phyloP scores from a whole-genome alignment of 441 rosid genomes.

The Euphorbia corollata region DNA sequence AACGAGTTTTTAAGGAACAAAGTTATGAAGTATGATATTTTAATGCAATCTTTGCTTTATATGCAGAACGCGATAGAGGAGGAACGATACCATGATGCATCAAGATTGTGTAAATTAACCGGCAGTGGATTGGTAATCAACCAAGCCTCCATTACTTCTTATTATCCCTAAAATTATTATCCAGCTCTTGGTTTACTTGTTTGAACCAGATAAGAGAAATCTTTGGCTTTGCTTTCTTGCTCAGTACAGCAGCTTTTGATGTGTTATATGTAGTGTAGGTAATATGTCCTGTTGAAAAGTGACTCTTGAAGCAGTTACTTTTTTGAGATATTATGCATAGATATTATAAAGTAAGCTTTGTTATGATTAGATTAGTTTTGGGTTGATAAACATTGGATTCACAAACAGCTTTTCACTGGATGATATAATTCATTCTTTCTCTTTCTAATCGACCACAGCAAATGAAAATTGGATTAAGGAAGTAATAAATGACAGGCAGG shows the following conservation, averaged over 20 bases:
- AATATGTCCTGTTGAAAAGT: no score
- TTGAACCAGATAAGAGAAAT: no score
- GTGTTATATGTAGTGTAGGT: not conserved
- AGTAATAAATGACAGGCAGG: not conserved
- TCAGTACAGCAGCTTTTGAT: no score
- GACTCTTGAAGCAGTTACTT: no score
- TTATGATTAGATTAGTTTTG: no score
- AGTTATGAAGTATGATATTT: slow-evolving; percentile 13
- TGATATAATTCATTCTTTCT: not conserved
- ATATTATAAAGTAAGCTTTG: no score
- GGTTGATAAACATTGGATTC: no score
- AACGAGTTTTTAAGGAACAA: not conserved
- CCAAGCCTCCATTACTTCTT: slow-evolving; percentile 5
- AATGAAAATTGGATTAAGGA: not conserved
- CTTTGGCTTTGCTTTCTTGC: no score
- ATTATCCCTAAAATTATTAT: slow-evolving; percentile 8
- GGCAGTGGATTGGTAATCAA: slow-evolving; percentile 82
- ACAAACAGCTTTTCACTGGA: not conserved
- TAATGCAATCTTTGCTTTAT: slow-evolving; percentile 16
- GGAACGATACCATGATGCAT: slow-evolving; percentile 88
- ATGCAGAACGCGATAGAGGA: slow-evolving; percentile 61
- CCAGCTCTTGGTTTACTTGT: not conserved
- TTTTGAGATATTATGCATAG: no score
- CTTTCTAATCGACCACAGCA: not conserved
- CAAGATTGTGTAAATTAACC: slow-evolving; percentile 57